Conservation (phyloP, 768 basidiomycete genomes). For the Rhodotorula diobovata region DNA sequence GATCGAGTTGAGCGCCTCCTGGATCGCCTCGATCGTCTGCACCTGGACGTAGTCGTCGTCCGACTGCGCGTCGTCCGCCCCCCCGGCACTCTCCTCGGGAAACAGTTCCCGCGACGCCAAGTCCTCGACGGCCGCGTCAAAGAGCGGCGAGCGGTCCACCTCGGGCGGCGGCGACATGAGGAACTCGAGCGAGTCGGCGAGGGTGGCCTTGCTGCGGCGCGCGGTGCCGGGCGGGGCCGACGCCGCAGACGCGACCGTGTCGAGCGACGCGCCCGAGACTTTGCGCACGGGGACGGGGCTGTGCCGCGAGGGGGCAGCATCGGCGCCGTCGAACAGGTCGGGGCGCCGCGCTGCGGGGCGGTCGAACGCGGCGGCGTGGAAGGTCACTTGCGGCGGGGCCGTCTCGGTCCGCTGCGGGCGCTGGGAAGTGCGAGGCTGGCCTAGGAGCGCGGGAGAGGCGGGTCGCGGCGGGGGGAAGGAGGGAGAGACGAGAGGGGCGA, state of each 20-base stretch:
- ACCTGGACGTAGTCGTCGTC: conserved; percentile 62
- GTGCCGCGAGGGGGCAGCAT: neutral
- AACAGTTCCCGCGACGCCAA: neutral
- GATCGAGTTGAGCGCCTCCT: conserved; percentile 91
- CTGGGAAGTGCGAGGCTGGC: neutral
- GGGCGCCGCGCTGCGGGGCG: neutral
- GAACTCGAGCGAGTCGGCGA: conserved; percentile 58
- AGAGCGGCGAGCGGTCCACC: conserved; percentile 49
- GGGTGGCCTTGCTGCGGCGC: neutral
- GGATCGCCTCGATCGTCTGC: conserved; percentile 89
- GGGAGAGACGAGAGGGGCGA: neutral
- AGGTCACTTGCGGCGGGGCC: conserved; percentile 31
- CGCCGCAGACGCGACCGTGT: conserved; percentile 3
- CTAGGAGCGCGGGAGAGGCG: conserved; percentile 7
- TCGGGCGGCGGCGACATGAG: conserved; percentile 69
- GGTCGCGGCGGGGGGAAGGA: neutral
- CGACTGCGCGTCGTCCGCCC: neutral
- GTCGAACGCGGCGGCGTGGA: conserved; percentile 21
- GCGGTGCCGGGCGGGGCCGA: too few relatives aligned
- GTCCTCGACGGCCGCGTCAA: conserved; percentile 41
- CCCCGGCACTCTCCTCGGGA: neutral
- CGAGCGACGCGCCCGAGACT: conserved; percentile 22
- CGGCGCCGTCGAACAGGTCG: neutral
- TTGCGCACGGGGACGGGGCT: conserved; percentile 7
- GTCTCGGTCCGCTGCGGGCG: conserved; percentile 29